Evolutionary conservation across 352 stramenopile genomes (phyloP), one percentile per base, ranked within the genome.

Genomic region (Globisporangium paddicum): DNA sequence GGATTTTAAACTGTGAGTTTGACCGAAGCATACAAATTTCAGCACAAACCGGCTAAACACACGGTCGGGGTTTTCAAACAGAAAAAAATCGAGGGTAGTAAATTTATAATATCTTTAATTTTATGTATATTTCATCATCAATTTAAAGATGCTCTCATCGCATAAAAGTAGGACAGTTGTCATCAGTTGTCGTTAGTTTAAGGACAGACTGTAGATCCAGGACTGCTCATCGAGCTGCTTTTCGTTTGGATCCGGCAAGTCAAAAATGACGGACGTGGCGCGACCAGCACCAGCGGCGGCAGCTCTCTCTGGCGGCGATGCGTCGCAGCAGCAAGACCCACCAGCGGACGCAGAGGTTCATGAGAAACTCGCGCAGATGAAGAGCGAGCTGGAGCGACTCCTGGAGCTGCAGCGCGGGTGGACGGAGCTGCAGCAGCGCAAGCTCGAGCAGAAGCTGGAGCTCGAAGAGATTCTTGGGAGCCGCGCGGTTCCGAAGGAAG

Each of bases 351-450:
- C 25, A 13, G 28, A 14, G 19, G 4, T 35, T 21, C 7, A 21
- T 5, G 45, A 57, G 5, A 49, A 35, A 44, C 57, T 68, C 23
- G 21, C 28, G 9, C 45, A 58, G 23, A 66, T 58, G 58, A 66
- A 69, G 50, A 46, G 68, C 40, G 28, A 58, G 35, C 32, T 30
- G 18, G 49, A 65, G 38, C 67, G 35, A 25, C 38, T 68, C 4
- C 45, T 60, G 23, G 26, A 68, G 44, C 66, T 64, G 44, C 50
- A 59, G 25, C 25, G 69, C 37, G 41, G 35, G 19, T 82, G 69
- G 62, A 58, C 69, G 41, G 23, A 38, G 9, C 72, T 58, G 55
- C 63, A 72, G 7, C 55, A 74, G 19, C 62, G 70, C n/a, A 28
- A 37, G 11, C 32, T 79, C 14, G 35, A 52, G 57, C 67, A 65